These are phyloP conservation scores for Melocanna baccifera DNA, from an alignment of 176 grass and related monocot species.

Conservation along the genomic window DNA sequence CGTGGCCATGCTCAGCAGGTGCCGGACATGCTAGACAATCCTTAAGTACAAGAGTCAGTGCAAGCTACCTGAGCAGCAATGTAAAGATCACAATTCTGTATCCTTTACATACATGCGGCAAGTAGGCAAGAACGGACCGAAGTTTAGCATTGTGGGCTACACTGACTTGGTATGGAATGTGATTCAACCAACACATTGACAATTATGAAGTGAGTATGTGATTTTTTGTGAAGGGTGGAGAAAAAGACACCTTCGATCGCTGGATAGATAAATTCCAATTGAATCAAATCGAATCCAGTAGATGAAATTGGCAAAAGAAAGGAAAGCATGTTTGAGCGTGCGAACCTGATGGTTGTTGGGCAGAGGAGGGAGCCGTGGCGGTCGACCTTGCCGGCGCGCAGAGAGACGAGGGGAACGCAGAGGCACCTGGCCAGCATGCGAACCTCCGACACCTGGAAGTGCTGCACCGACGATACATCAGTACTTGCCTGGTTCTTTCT, in stretches of 20 bases:
- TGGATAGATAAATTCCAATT: too few relatives aligned
- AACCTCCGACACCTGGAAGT: slow-evolving; percentile 75
- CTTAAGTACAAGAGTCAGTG: not conserved
- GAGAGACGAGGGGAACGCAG: slow-evolving; percentile 75
- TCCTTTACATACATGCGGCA: not conserved
- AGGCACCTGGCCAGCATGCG: slow-evolving; percentile 70
- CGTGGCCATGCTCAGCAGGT: not conserved
- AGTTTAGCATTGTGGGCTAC: not conserved
- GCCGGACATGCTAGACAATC: not conserved
- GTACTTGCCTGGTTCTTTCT: too few relatives aligned
- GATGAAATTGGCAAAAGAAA: not conserved
- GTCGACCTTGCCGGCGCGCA: slow-evolving; percentile 71
- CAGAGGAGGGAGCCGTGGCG: slow-evolving; percentile 53
- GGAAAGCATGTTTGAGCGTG: too few relatives aligned
- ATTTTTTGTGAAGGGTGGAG: too few relatives aligned
- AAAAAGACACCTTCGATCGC: too few relatives aligned
- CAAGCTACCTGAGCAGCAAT: not conserved
- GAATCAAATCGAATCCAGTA: not conserved
- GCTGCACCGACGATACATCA: slow-evolving; percentile 2
- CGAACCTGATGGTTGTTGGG: slow-evolving; percentile 56
- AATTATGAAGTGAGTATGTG: too few relatives aligned
- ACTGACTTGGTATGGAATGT: not conserved
- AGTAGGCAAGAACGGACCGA: not conserved
- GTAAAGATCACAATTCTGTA: not conserved
- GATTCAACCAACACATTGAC: not conserved